phyloP scores from a whole-genome alignment of 306 rosid genomes.

The Astragalus membranaceus region DNA sequence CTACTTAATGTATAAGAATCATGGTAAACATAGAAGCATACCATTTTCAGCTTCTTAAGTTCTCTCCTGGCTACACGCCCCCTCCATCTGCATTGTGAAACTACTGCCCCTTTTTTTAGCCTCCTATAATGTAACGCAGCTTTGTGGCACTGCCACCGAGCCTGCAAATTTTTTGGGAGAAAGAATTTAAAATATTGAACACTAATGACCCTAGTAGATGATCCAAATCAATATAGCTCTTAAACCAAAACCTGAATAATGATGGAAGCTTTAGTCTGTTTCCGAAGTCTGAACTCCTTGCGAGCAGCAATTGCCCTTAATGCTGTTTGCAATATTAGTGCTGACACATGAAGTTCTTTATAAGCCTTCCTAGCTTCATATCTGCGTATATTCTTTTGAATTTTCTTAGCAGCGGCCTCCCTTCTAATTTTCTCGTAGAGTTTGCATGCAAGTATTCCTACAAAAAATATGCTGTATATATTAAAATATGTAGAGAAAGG shows the following conservation, averaged over 20 bases:
- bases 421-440: conserved; percentile 48
- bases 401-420: conserved; percentile 81
- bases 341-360: conserved; percentile 50
- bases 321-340: conserved; percentile 71
- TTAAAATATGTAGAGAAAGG: conserved; percentile 13
- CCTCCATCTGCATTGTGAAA: conserved; percentile 90
- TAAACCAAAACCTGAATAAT: conserved; percentile 54
- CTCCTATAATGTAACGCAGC: conserved; percentile 58
- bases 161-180: conserved; percentile 43
- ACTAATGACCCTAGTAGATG: background rate
- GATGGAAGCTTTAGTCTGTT: conserved; percentile 68
- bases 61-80: conserved; percentile 64
- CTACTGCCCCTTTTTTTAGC: conserved; percentile 69
- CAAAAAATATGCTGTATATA: conserved; percentile 21
- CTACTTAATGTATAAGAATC: conserved; percentile 8
- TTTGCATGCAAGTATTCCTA: conserved; percentile 85
- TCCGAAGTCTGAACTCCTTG: conserved; percentile 66
- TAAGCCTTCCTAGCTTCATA: conserved; percentile 59
- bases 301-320: conserved; percentile 77
- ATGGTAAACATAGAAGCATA: conserved; percentile 12
- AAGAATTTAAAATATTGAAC: conserved; percentile 16
- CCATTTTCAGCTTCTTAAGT: conserved; percentile 97
- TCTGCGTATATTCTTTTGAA: conserved; percentile 69
- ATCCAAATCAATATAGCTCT: conserved; percentile 16
- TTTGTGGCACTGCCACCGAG: conserved; percentile 81